Evolutionary conservation across 208 protist genomes (phyloP).

Genomic region (Acanthamoeba castellanii): DNA sequence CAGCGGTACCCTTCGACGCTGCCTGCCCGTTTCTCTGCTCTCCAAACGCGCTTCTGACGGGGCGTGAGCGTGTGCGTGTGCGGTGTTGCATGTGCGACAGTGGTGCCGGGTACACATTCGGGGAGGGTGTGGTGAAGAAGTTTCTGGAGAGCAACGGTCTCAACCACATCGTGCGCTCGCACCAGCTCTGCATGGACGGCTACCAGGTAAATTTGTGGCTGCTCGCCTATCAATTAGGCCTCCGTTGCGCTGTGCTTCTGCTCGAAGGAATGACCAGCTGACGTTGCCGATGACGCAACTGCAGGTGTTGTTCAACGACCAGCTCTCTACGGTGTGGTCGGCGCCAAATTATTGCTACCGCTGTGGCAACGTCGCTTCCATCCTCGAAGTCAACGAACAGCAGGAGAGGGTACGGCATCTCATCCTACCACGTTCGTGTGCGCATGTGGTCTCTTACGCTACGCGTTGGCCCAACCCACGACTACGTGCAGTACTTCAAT

Average conservation of each 20-base stretch:
- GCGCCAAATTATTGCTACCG: slow-evolving; percentile 99
- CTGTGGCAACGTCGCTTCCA: slow-evolving; percentile 91
- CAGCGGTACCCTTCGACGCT: slow-evolving; percentile 42
- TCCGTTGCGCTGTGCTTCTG: too few relatives aligned
- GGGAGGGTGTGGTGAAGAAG: slow-evolving; percentile 86
- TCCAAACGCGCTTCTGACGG: too few relatives aligned
- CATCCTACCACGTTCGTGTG: not conserved
- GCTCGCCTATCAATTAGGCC: not conserved
- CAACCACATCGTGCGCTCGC: slow-evolving; percentile 90
- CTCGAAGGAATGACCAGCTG: too few relatives aligned
- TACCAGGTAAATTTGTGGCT: slow-evolving; percentile 83
- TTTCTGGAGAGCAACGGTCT: slow-evolving; percentile 91
- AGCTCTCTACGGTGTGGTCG: slow-evolving; percentile 95
- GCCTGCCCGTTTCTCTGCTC: not conserved
- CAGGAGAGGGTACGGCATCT: slow-evolving; percentile 38
- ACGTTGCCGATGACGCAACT: not conserved
- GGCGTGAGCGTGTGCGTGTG: not conserved
- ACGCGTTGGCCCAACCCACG: not conserved
- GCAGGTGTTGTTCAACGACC: slow-evolving; percentile 84
- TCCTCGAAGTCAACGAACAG: slow-evolving; percentile 94
- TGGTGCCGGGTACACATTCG: slow-evolving; percentile 92
- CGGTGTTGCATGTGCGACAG: slow-evolving; percentile 55
- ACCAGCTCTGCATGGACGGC: slow-evolving; percentile 93
- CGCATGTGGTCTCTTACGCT: not conserved
- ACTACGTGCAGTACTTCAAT: slow-evolving; percentile 68